Evolutionary conservation across 306 rosid species (phyloP).

Genomic region (Acacia crassicarpa): DNA sequence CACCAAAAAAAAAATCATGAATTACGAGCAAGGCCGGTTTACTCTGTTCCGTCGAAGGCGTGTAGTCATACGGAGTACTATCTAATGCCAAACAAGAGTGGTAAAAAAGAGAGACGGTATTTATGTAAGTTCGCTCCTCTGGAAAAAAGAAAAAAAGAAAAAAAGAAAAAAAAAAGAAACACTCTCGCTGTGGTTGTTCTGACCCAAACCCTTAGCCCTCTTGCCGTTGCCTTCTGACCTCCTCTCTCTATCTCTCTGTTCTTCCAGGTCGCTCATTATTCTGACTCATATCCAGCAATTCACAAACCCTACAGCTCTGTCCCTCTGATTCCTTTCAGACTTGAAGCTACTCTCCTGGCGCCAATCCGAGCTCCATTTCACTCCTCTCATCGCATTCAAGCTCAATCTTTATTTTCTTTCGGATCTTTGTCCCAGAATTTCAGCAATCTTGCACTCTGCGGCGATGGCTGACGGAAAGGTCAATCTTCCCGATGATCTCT

Average conservation of each 20-base stretch:
- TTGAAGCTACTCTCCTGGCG: not conserved
- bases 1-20: not conserved
- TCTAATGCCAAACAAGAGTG: not conserved
- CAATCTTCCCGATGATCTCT: slow-evolving; percentile 71
- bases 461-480: slow-evolving; percentile 55
- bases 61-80: too few species aligned
- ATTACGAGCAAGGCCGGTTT: too few species aligned
- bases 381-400: slow-evolving; percentile 30
- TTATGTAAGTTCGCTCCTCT: not conserved
- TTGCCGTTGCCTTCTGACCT: not conserved
- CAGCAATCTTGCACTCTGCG: slow-evolving; percentile 33
- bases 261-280: slow-evolving; percentile 24
- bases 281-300: slow-evolving; percentile 41
- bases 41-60: too few species aligned
- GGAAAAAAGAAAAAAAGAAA: not conserved
- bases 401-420: slow-evolving; percentile 6
- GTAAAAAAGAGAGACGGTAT: not conserved
- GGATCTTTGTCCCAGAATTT: slow-evolving; percentile 33
- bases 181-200: slow-evolving; percentile 33
- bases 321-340: slow-evolving; percentile 15
- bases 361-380: slow-evolving; percentile 17
- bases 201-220: slow-evolving; percentile 43
- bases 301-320: slow-evolving; percentile 46
- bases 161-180: not conserved
- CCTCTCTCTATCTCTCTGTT: not conserved